These are phyloP conservation scores for Myriangium duriaei DNA, from an alignment of 2,329 filamentous ascomycete species.

Conservation along the genomic window DNA sequence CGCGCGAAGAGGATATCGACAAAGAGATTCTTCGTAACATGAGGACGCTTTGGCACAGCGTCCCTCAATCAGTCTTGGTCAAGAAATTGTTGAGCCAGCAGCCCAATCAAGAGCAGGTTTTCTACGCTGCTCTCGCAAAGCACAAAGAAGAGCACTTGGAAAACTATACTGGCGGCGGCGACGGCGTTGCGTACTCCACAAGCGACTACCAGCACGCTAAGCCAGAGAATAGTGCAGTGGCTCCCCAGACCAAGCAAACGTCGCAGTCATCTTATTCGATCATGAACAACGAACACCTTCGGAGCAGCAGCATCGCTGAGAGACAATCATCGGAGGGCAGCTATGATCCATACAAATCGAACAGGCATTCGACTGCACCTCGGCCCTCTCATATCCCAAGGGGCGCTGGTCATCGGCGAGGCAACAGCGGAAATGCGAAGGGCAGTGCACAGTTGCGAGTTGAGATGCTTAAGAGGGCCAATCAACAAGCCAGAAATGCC, in stretches of 20 bases:
- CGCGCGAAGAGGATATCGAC: constrained; percentile 58
- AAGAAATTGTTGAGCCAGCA: constrained; percentile 47
- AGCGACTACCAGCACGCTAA: constrained; percentile 79
- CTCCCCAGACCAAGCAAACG: constrained; percentile 26
- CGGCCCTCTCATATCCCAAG: constrained; percentile 44
- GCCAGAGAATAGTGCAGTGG: constrained; percentile 21
- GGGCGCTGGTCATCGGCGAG: constrained; percentile 6
- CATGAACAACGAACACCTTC: constrained; percentile 41
- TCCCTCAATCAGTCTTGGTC: constrained; percentile 58
- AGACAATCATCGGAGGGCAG: constrained; percentile 36
- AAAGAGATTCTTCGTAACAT: constrained; percentile 72
- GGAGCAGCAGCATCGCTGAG: constrained; percentile 38
- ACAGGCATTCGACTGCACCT: neutral
- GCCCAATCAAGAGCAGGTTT: constrained; percentile 81
- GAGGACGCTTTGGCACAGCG: constrained; percentile 82
- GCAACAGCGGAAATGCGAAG: constrained; percentile 9
- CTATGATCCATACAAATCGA: constrained; percentile 60
- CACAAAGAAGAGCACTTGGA: constrained; percentile 78
- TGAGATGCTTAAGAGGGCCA: constrained; percentile 23
- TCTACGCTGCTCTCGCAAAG: constrained; percentile 73
- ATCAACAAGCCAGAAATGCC: constrained; percentile 7
- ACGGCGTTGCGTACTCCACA: constrained; percentile 59
- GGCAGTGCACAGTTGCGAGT: constrained; percentile 19
- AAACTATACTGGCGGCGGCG: constrained; percentile 62
- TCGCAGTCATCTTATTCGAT: constrained; percentile 45